A percentile compares a stretch with the other conserved stretches of the same genome.
These are phyloP conservation scores for Oryza rufipogon DNA, from an alignment of 176 grass and related monocot species.

Conservation along the genomic window DNA sequence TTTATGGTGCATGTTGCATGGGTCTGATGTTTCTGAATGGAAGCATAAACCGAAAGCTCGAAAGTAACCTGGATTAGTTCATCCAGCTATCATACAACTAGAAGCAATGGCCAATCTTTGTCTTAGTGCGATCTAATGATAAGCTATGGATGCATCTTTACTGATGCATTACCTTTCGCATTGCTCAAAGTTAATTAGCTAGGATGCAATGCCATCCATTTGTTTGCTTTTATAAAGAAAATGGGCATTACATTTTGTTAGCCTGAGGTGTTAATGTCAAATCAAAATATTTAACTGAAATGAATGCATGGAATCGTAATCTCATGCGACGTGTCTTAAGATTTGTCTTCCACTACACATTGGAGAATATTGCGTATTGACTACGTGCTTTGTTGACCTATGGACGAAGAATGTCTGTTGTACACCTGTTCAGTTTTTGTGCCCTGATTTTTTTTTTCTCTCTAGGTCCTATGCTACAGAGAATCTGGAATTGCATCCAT, in stretches of 20 bases:
- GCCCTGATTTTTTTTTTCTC: not conserved
- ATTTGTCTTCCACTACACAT: constrained; percentile 2
- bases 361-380: constrained; percentile 21
- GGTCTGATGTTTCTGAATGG: not conserved
- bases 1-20: not conserved
- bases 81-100: not conserved
- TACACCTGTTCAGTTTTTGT: not conserved
- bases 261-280: too few species aligned
- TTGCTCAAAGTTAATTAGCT: too few species aligned
- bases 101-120: too few species aligned
- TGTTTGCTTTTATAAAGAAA: too few species aligned
- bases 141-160: too few species aligned
- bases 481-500: not conserved
- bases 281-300: too few species aligned
- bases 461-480: not conserved
- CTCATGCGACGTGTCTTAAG: constrained; percentile 14
- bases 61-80: constrained; percentile 9
- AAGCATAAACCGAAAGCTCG: not conserved
- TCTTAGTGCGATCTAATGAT: too few species aligned
- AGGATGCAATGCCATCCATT: too few species aligned
- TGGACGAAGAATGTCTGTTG: not conserved
- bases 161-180: too few species aligned
- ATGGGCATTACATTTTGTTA: too few species aligned
- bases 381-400: not conserved
- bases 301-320: not conserved